These are phyloP conservation scores for Arthrobotrys pseudoclavata DNA, from an alignment of 2,329 filamentous ascomycete genomes.

Conservation along the genomic window DNA sequence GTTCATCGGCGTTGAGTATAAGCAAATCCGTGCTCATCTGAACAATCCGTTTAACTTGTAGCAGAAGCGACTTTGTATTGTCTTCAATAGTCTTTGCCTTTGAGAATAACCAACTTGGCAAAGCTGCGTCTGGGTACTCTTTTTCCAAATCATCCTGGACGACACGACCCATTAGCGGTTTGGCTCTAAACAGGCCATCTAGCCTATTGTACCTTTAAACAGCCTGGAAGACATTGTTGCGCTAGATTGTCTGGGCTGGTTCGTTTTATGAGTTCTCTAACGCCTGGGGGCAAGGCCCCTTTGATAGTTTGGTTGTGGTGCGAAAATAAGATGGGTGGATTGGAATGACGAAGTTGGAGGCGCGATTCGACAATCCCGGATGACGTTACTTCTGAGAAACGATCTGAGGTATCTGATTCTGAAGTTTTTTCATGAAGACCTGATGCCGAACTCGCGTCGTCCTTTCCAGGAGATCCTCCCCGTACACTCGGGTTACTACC, in stretches of 20 bases:
- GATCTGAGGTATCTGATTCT: background rate
- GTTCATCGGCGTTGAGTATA: constrained; percentile 5
- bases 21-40: constrained; percentile 9
- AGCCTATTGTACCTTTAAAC: background rate
- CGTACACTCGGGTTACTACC: background rate
- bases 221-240: constrained; percentile 1
- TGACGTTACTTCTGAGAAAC: background rate
- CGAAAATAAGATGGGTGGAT: constrained; percentile 2
- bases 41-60: constrained; percentile 11
- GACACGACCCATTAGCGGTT: background rate
- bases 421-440: background rate
- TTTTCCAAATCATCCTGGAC: background rate
- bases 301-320: background rate
- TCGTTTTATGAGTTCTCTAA: constrained; percentile 6
- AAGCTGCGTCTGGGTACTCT: background rate
- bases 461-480: background rate
- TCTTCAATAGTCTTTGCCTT: background rate
- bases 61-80: constrained; percentile 1
- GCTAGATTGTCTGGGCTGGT: background rate
- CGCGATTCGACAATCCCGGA: background rate
- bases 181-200: background rate
- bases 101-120: constrained; percentile 6
- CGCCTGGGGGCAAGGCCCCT: background rate
- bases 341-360: background rate
- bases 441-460: background rate